Evolutionary conservation across 129 eudicot genomes (phyloP), one percentile per base, ranked within the genome.

Genomic region (Flaveria robusta): DNA sequence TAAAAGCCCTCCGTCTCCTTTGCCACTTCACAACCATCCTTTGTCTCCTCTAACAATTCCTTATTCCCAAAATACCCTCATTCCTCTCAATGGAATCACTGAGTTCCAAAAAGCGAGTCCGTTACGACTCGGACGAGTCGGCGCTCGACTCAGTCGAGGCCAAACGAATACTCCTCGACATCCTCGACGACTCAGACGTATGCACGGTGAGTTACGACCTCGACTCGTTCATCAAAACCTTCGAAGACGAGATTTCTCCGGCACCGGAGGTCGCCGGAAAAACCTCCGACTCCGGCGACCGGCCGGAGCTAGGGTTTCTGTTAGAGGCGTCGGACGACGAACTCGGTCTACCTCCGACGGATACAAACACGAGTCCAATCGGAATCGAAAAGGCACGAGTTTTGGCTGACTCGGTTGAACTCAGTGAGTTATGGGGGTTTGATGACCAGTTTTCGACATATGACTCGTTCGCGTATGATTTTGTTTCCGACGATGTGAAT

Each of bases 161-260:
- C 45, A 91, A 89, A 80, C 43, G 81, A 62, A 56, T 91, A 4
- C 72, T 81, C 34, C 86, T 87, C 72, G 88, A 89, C 70, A 46
- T 76, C 1, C 78, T 87, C 6, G 96, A 85, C 6, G 97, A 91
- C 52, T 85, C 89, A 4, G 93, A 86, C 34, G 19, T 77, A 9
- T 68, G 66, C 65, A 76, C 88, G 13, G 66, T 81, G 80, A 81
- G 78, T 77, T 87, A 84, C 20, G 98, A 89, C 47, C 88, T 92
- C 16, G 98, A 84, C 77, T 87, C 87, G 82, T 90, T 92, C 51
- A 86, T 92, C 86, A 86, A 86, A 82, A 92, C 85, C 63, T 92
- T 92, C 46, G 88, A 89, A 63, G 86, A 89, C 18, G 96, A 92
- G 54, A 89, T 92, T 11, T 74, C 80, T 5, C 74, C 80, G 71